phyloP scores from a whole-genome alignment of 768 basidiomycete genomes.

The Candolleomyces efflorescens region DNA sequence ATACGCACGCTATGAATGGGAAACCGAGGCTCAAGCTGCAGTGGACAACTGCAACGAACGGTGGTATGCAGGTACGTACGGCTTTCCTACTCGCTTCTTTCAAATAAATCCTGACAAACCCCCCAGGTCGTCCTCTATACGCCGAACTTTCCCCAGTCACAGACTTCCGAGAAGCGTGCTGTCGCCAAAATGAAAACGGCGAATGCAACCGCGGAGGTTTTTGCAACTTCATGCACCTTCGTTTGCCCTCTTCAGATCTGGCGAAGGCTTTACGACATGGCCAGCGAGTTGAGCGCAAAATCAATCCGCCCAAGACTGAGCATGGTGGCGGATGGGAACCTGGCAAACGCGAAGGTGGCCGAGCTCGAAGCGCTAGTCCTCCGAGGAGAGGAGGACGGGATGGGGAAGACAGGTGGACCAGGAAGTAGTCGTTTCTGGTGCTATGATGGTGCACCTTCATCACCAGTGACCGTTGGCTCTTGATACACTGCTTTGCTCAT shows the following conservation, averaged over 20 bases:
- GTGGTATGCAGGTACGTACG: conserved; percentile 91
- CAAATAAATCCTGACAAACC: conserved; percentile 9
- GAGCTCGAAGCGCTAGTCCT: conserved; percentile 74
- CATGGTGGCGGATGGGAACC: conserved; percentile 85
- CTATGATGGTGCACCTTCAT: neutral
- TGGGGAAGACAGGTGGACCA: conserved; percentile 78
- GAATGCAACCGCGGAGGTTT: conserved; percentile 98
- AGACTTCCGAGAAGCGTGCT: conserved; percentile 98
- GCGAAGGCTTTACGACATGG: conserved; percentile 75
- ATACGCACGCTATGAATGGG: conserved; percentile 98
- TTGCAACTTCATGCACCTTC: conserved; percentile 98
- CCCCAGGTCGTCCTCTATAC: conserved; percentile 82
- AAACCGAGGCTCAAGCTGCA: conserved; percentile 92
- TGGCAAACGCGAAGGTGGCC: conserved; percentile 57
- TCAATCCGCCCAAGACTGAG: conserved; percentile 61
- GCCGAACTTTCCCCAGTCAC: conserved; percentile 98
- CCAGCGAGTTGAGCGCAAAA: conserved; percentile 76
- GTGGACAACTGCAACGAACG: conserved; percentile 92
- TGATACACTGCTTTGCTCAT: neutral
- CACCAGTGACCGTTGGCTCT: neutral
- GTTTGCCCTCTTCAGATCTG: conserved; percentile 81
- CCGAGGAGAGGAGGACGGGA: conserved; percentile 52
- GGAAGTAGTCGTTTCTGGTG: conserved; percentile 29
- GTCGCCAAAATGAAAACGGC: conserved; percentile 97
- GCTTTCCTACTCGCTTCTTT: neutral